Evolutionary conservation across 805 yeast genomes (phyloP), one percentile per base, ranked within the genome.

Genomic region (Starmerella stellata): DNA sequence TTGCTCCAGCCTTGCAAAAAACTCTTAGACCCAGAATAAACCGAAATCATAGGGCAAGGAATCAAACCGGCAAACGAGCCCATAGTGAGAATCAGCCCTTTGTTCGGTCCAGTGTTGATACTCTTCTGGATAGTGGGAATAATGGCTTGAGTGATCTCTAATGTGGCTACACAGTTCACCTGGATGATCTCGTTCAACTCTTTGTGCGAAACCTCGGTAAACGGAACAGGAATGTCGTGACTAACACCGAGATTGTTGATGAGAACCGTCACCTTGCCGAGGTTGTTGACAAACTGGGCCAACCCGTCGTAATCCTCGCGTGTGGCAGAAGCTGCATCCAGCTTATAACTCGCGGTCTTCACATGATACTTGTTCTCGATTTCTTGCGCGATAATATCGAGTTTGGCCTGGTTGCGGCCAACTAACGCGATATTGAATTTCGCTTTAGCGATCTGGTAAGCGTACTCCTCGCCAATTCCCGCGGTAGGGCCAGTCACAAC

Each of bases 401-500:
- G 69, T 56, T 85, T 87, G 23, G 78, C 63, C 53, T 68, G 68
- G 15, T 93, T 82, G 61, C 98, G 73, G 20, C 95, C 79, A 14
- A 87, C 74, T 48, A 90, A 66, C 11, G 81, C 74, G 35, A 90
- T 58, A 50, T 83, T 85, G 57, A 85, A 77, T 2, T 94, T 94
- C 47, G 69, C 74, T 38, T 67, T 59, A 11, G 96, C 98, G 59
- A 90, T 68, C 61, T 87, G 96, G 20, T 61, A 53, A 2, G 95
- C 75, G 54, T 71, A 90, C 57, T 90, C 94, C 56, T 85, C 82
- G 41, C 98, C 98, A 53, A 90, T 78, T 27, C 98, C 98, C 56
- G 90, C 96, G 35, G 95, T 81, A 3, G 95, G 92, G 42, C 98
- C 98, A 5, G 98, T 90, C 15, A 90, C 70, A 24, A 90, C 78